Conservation (phyloP, 2,329 filamentous ascomycete genomes). For the Colletotrichum ledebouriae region DNA sequence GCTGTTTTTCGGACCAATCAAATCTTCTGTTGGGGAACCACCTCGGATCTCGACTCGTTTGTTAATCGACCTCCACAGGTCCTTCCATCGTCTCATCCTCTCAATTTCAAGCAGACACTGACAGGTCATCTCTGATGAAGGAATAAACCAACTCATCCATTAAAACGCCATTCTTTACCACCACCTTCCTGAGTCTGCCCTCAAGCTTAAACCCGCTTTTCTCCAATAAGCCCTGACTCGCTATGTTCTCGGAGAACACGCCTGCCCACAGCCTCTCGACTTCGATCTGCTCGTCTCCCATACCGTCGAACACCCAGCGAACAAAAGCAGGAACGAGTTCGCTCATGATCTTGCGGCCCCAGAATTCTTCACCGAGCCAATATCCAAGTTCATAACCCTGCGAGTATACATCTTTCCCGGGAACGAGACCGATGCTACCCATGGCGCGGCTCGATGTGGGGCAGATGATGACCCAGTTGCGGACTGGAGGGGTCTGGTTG, state of each 20-base stretch:
- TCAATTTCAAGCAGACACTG: not conserved
- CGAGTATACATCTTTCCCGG: conserved; percentile 55
- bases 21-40: too few relatives aligned
- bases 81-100: too few relatives aligned
- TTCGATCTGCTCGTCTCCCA: conserved; percentile 44
- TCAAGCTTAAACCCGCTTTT: conserved; percentile 60
- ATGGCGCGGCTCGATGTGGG: conserved; percentile 42
- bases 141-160: conserved; percentile 56
- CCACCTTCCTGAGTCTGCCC: conserved; percentile 56
- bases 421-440: conserved; percentile 59
- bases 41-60: too few relatives aligned
- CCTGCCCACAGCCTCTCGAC: conserved; percentile 58
- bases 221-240: conserved; percentile 56
- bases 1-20: too few relatives aligned
- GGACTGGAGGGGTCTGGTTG: conserved; percentile 18
- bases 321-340: conserved; percentile 56
- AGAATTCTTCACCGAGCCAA: conserved; percentile 57
- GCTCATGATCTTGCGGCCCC: conserved; percentile 61
- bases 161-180: conserved; percentile 57
- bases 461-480: conserved; percentile 31
- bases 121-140: conserved; percentile 53
- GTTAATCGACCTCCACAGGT: too few relatives aligned
- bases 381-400: conserved; percentile 64
- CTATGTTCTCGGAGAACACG: conserved; percentile 55
- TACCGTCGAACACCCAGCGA: conserved; percentile 60